Base-by-base conservation (phyloP, 768 basidiomycete genomes). In the Boletus sp. region DNA sequence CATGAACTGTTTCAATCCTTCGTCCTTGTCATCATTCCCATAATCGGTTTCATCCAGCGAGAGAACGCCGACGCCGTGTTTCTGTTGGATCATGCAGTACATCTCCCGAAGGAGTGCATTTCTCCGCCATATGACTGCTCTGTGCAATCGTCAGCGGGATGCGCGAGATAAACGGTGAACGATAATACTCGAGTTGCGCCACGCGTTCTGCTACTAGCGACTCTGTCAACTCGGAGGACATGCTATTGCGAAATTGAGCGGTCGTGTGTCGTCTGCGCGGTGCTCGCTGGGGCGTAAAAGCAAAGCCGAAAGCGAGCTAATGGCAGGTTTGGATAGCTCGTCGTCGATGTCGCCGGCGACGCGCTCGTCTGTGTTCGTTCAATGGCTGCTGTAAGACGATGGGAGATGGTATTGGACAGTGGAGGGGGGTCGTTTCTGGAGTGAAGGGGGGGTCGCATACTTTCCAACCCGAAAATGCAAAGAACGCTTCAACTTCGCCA, bases 61-160 rank as follows among this genome's bases (percentile, higher is more conserved):
- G 39, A 79, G 59, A 35, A 74, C 57, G 24, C 80, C 80, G 44
- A 79, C 64, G 60, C 74, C 75, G 50, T 80, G 75, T 64, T 82
- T 80, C 54, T 77, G 77, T 55, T 77, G 79, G 48, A 89, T 78
- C 77, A 92, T 81, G 51, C 74, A 72, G 73, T 82, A 87, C 83
- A 92, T 84, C 69, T 90, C 82, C 42, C 79, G 78, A 68, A 92
- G 79, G 48, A 90, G 79, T 52, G 76, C 84, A 84, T 88, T 86
- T 70, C 89, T 78, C 62, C 83, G 84, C 47, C 78, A 72, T 44
- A 83, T 72, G 59, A 92, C 85, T 61, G 76, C 78, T 68, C 89
- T 92, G 59, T 18, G 58, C 50, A 37, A 24, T 28, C 9, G 36
- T 60, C 4, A 41, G 48, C 18, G 8, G 28, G 24, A 18, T 12